These are phyloP conservation scores for Penicillium parvum DNA, from an alignment of 495 filamentous ascomycete genomes.

Conservation along the genomic window DNA sequence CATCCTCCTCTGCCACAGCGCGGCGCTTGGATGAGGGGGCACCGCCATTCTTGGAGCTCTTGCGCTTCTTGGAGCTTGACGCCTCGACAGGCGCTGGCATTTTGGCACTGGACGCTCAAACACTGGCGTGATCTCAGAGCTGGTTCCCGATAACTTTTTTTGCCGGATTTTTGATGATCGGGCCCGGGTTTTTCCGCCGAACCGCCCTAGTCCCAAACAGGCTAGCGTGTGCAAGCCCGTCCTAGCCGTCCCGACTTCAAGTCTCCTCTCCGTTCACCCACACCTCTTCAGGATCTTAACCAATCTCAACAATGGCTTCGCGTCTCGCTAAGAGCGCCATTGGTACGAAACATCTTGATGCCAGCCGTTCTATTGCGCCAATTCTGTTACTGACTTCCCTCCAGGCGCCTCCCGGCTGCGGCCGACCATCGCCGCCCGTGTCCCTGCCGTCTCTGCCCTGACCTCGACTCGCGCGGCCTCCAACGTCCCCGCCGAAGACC, in stretches of 20 bases:
- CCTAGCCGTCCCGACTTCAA: conserved; percentile 64
- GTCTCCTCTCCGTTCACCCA: conserved; percentile 46
- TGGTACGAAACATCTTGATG: conserved; percentile 55
- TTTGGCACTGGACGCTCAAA: conserved; percentile 5
- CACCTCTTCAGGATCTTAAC: conserved; percentile 32
- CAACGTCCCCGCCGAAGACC: conserved; percentile 74
- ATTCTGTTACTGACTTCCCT: conserved; percentile 25
- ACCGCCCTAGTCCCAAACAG: conserved; percentile 62
- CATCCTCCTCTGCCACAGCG: conserved; percentile 36
- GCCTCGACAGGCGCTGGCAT: conserved; percentile 31
- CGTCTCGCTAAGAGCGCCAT: conserved; percentile 87
- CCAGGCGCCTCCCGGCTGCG: conserved; percentile 88
- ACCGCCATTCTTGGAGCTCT: conserved; percentile 33
- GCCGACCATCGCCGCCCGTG: conserved; percentile 62
- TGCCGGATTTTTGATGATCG: conserved; percentile 34
- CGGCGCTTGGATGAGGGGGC: conserved; percentile 44
- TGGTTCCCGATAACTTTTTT: conserved; percentile 20
- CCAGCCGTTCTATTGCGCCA: conserved; percentile 5
- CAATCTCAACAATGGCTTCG: conserved; percentile 78
- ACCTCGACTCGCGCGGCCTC: conserved; percentile 64
- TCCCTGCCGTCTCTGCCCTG: conserved; percentile 68
- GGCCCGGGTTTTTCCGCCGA: conserved; percentile 38
- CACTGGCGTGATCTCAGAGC: conserved; percentile 15
- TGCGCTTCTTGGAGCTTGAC: conserved; percentile 40
- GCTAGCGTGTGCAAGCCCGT: conserved; percentile 81